Base-by-base conservation (phyloP, 2,329 filamentous ascomycete species). In the Aurifilum marmelostoma region DNA sequence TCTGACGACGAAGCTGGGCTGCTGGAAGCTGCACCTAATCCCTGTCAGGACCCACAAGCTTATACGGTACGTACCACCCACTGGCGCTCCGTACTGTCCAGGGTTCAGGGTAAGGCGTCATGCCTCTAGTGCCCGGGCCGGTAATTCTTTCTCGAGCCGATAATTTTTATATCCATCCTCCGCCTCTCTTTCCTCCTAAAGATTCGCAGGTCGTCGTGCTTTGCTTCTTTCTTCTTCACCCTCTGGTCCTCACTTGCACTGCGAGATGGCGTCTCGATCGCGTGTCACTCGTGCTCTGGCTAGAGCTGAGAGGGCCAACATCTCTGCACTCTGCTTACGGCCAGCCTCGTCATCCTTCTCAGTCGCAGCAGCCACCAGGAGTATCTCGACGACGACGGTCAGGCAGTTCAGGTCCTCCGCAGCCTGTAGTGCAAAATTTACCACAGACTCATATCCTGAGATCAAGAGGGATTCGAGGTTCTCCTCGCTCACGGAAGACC, bases 401-500 rank as follows among this genome's bases (percentile, higher is more conserved):
- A 72, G 75, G 66, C 73, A 74, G 43, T 72, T 79, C 68, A 75
- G 72, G 50, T 66, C 71, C 16, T 77, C 77, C 18, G 63, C 70
- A 18, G 39, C 64, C 58, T 52, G 43, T 1, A 43, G 72, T 76
- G 68, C 60, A 77, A 92, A 92, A 79, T 92, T 92, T 82, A 99
- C 96, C 21, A 89, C 92, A 66, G 92, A 97, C 74, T 91, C 90
- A 66, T 96, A 97, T 76, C 95, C 96, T 11, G 85, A 91, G 70
- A 84, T 99, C 75, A 88, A 94, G 82, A 88, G 96, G 73, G 89
- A 97, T 76, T 79, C 88, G 18, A 90, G 89, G 37, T 99, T 96
- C 79, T 83, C 89, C 39, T 80, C 89, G 77, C 81, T 99, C 74
- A 93, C 89, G 2, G 79, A 84, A 59, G 91, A 95, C 52, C 92